Conservation (phyloP, 495 filamentous ascomycete genomes). For the Penicillium taxi region DNA sequence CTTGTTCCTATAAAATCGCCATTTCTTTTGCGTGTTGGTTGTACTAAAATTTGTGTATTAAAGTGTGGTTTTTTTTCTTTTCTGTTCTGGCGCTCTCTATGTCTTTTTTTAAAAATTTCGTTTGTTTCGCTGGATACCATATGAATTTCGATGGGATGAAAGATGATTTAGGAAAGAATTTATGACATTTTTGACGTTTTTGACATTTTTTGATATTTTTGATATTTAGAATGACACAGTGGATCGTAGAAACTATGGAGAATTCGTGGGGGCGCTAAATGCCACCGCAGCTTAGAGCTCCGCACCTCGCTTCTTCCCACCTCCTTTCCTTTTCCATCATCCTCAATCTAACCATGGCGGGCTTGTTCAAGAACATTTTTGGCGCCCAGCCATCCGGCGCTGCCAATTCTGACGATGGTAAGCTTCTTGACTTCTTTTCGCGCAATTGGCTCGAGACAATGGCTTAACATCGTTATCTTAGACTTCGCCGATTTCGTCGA, state of each 20-base stretch:
- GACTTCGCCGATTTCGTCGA: slow-evolving; percentile 76
- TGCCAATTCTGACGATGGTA: slow-evolving; percentile 54
- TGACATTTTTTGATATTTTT: too few relatives aligned
- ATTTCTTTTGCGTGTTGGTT: slow-evolving; percentile 14
- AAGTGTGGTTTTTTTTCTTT: slow-evolving; percentile 12
- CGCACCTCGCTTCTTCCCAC: slow-evolving; percentile 23
- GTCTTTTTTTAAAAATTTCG: slow-evolving; percentile 9
- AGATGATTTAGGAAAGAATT: slow-evolving; percentile 4
- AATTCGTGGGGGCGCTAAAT: slow-evolving; percentile 24
- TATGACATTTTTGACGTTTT: too few relatives aligned
- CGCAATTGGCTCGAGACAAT: slow-evolving; percentile 9
- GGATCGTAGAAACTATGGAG: too few relatives aligned
- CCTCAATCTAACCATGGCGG: slow-evolving; percentile 48
- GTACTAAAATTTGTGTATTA: slow-evolving; percentile 18
- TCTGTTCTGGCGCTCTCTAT: slow-evolving; percentile 4
- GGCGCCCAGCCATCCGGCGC: slow-evolving; percentile 50
- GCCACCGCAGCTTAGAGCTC: slow-evolving; percentile 23
- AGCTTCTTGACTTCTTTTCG: slow-evolving; percentile 17
- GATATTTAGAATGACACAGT: too few relatives aligned
- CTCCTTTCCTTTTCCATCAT: slow-evolving; percentile 23
- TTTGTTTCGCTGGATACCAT: slow-evolving; percentile 23
- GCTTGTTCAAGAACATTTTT: slow-evolving; percentile 59
- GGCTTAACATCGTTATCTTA: slow-evolving; percentile 19
- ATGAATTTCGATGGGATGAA: too few relatives aligned
- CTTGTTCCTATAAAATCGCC: too few relatives aligned